These are phyloP conservation scores for Candida endomychidarum DNA, from an alignment of 805 yeast genomes.

Conservation along the genomic window DNA sequence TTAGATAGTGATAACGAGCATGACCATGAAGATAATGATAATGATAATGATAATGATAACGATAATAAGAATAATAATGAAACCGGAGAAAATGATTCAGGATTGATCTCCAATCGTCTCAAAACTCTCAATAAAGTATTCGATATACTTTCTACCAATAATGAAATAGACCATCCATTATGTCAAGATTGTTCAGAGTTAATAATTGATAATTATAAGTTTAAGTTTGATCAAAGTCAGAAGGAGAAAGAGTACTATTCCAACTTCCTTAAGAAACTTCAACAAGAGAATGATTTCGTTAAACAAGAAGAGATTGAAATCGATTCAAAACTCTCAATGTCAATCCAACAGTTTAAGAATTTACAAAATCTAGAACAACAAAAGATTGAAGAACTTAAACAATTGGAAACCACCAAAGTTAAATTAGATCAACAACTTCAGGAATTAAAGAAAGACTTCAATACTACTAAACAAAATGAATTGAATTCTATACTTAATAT, in stretches of 20 bases:
- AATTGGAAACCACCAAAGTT: conserved; percentile 42
- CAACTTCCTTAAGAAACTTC: conserved; percentile 68
- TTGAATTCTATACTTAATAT: conserved; percentile 47
- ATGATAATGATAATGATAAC: background rate
- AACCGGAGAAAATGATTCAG: conserved; percentile 3
- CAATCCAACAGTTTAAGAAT: conserved; percentile 45
- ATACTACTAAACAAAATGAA: conserved; percentile 36
- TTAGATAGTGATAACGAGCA: conserved; percentile 21
- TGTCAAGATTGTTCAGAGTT: conserved; percentile 81
- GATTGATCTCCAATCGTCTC: conserved; percentile 45
- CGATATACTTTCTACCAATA: conserved; percentile 64
- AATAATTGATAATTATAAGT: conserved; percentile 62
- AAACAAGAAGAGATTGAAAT: conserved; percentile 16
- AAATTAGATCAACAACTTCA: conserved; percentile 50
- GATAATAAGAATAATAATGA: conserved; percentile 10
- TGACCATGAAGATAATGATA: background rate
- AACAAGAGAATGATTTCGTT: conserved; percentile 26
- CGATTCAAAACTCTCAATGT: conserved; percentile 42
- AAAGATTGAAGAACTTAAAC: conserved; percentile 30
- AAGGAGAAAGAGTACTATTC: conserved; percentile 78
- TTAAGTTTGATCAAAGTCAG: conserved; percentile 68
- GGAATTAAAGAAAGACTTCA: conserved; percentile 40
- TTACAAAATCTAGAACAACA: conserved; percentile 41
- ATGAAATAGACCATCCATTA: conserved; percentile 79
- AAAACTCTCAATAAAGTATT: conserved; percentile 64